Percentiles rank a stretch among this genome's conserved stretches.
These are phyloP conservation scores for Parachaetomium inaequale DNA, from an alignment of 495 filamentous ascomycete genomes.

Conservation along the genomic window DNA sequence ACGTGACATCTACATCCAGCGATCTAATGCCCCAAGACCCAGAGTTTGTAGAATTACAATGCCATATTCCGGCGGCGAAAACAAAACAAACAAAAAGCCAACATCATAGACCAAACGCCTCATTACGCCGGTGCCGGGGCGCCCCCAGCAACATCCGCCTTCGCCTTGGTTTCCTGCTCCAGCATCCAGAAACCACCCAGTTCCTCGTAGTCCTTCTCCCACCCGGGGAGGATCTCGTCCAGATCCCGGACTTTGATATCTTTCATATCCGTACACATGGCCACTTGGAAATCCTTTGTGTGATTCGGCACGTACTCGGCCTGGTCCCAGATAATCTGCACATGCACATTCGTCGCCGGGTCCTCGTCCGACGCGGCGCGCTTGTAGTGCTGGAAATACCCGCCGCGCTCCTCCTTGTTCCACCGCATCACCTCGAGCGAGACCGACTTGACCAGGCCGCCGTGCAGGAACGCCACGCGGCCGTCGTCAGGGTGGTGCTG, in stretches of 20 bases:
- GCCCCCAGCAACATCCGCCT: too few relatives aligned
- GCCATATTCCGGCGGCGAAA: too few relatives aligned
- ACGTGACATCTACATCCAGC: too few relatives aligned
- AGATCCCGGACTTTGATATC: not conserved
- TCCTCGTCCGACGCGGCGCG: slow-evolving; percentile 5
- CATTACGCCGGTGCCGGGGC: too few relatives aligned
- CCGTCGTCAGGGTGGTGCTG: slow-evolving; percentile 17
- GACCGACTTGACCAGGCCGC: slow-evolving; percentile 1
- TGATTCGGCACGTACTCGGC: slow-evolving; percentile 6
- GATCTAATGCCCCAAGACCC: too few relatives aligned
- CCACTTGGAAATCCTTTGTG: not conserved
- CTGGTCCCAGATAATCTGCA: slow-evolving; percentile 1
- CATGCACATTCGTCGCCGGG: not conserved
- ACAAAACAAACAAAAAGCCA: too few relatives aligned
- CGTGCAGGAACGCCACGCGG: slow-evolving; percentile 12
- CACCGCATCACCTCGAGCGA: slow-evolving; percentile 10
- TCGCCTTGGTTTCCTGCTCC: not conserved
- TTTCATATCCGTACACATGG: slow-evolving; percentile 5
- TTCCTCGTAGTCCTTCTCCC: not conserved
- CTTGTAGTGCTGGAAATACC: slow-evolving; percentile 12
- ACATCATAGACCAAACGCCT: too few relatives aligned
- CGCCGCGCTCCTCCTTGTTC: slow-evolving; percentile 5
- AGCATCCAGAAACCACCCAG: not conserved
- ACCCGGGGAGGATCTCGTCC: slow-evolving; percentile 8
- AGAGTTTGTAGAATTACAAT: too few relatives aligned